Percentiles rank a stretch among this genome's conserved stretches.
Conservation (phyloP, 2,329 filamentous ascomycete species). For the Claviceps purpurea region DNA sequence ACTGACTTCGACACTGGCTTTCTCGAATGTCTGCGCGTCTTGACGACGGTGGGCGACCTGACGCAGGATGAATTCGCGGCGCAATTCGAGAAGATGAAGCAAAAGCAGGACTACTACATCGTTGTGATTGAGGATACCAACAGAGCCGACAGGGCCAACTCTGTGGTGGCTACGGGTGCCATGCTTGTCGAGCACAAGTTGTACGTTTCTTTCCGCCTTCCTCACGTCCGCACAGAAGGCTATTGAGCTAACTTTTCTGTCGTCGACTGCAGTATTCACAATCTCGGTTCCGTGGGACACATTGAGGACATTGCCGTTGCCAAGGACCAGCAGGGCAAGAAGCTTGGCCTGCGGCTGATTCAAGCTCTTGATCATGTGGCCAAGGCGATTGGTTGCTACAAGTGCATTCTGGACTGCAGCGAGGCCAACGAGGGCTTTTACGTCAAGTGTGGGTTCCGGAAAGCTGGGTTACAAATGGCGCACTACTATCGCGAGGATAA, state of each 20-base stretch:
- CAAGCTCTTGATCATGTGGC: conserved; percentile 86
- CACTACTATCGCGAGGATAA: conserved; percentile 66
- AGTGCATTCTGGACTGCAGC: conserved; percentile 92
- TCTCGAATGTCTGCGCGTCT: conserved; percentile 77
- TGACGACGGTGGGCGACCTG: conserved; percentile 89
- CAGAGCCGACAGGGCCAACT: conserved; percentile 33
- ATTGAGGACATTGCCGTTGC: conserved; percentile 96
- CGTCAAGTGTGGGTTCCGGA: conserved; percentile 89
- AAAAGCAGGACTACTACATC: conserved; percentile 69
- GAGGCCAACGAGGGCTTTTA: conserved; percentile 97
- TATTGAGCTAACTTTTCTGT: conserved; percentile 5
- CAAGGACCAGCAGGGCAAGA: conserved; percentile 94
- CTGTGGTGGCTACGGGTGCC: conserved; percentile 80
- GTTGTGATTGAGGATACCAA: conserved; percentile 68
- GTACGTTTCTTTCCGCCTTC: conserved; percentile 33
- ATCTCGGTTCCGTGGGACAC: conserved; percentile 73
- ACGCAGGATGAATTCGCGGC: conserved; percentile 59
- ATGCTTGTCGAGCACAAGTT: conserved; percentile 91
- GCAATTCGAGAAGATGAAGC: conserved; percentile 70
- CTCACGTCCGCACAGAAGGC: neutral
- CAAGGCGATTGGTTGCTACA: conserved; percentile 85
- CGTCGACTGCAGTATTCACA: conserved; percentile 49
- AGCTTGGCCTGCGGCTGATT: conserved; percentile 82
- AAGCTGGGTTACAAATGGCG: conserved; percentile 90
- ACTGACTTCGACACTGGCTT: conserved; percentile 72